A percentile compares a stretch with the other conserved stretches of the same genome.
phyloP scores from a whole-genome alignment of 2,329 filamentous ascomycete species.

The Colletotrichum shisoi region DNA sequence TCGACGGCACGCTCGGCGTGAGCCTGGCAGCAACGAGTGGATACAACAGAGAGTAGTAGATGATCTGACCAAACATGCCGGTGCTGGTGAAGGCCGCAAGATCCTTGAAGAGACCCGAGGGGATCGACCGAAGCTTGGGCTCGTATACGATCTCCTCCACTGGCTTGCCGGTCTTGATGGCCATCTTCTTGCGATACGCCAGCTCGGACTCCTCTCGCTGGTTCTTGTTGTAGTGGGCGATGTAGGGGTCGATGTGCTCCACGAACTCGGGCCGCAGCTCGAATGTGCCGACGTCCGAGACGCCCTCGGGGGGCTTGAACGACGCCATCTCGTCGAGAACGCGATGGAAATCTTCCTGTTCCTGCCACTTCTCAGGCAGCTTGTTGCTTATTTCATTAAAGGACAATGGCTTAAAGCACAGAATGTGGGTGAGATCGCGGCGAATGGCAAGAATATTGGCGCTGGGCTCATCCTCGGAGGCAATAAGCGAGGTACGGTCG shows the following conservation, averaged over 20 bases:
- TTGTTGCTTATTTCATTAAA: conserved; percentile 90
- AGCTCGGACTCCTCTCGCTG: conserved; percentile 94
- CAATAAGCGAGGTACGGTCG: conserved; percentile 82
- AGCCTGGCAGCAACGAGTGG: conserved; percentile 72
- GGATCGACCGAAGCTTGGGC: conserved; percentile 79
- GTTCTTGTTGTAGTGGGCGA: conserved; percentile 95
- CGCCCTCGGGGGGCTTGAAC: conserved; percentile 88
- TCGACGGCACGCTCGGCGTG: conserved; percentile 78
- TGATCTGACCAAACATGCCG: conserved; percentile 85
- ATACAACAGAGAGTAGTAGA: conserved; percentile 88
- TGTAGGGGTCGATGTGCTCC: conserved; percentile 92
- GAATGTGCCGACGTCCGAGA: conserved; percentile 93
- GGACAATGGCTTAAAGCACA: conserved; percentile 95
- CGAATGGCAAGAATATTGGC: conserved; percentile 76
- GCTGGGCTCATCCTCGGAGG: conserved; percentile 69
- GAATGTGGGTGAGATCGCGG: conserved; percentile 88
- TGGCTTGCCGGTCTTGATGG: conserved; percentile 83
- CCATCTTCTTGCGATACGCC: conserved; percentile 85
- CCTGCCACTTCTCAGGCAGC: conserved; percentile 86
- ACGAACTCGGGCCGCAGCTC: conserved; percentile 87
- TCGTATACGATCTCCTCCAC: conserved; percentile 89
- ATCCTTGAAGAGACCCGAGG: conserved; percentile 77
- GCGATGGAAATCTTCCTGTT: conserved; percentile 85
- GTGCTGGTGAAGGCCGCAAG: conserved; percentile 83
- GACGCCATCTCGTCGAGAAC: conserved; percentile 87